A percentile compares a stretch with the other conserved stretches of the same genome.
Conservation (phyloP, 345 rosid genomes). For the Arabidopsis suecica region DNA sequence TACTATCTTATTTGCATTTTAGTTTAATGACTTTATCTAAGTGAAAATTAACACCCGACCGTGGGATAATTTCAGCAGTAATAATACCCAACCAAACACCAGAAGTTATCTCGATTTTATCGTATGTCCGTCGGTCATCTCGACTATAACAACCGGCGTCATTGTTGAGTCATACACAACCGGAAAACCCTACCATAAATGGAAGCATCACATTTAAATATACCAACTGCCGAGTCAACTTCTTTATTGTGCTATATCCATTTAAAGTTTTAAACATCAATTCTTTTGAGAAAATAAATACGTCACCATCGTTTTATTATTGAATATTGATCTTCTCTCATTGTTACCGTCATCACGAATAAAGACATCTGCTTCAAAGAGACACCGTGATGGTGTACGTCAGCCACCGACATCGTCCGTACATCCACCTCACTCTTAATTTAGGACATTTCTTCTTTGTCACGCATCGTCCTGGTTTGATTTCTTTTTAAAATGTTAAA, state of each 20-base stretch:
- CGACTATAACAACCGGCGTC: neutral
- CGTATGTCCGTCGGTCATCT: neutral
- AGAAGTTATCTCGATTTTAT: neutral
- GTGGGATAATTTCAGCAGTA: neutral
- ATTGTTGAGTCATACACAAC: neutral
- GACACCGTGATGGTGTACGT: slow-evolving; percentile 21
- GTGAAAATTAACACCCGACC: neutral
- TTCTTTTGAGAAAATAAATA: slow-evolving; percentile 4
- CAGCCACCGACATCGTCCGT: slow-evolving; percentile 21
- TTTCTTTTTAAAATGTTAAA: neutral
- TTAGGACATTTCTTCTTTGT: slow-evolving; percentile 23
- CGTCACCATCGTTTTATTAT: neutral
- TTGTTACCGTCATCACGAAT: slow-evolving; percentile 13
- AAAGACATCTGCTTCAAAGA: slow-evolving; percentile 10
- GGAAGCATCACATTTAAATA: neutral
- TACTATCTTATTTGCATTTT: neutral
- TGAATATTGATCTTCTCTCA: slow-evolving; percentile 1
- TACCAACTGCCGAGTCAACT: neutral
- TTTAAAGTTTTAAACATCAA: neutral
- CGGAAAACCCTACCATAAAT: neutral
- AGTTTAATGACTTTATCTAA: neutral
- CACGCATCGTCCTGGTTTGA: slow-evolving; percentile 7
- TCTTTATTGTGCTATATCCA: neutral
- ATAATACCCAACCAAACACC: neutral
- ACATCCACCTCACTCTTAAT: slow-evolving; percentile 17